Evolutionary conservation across 2,329 filamentous ascomycete genomes (phyloP).

Genomic region (Bipolaris gigantea): DNA sequence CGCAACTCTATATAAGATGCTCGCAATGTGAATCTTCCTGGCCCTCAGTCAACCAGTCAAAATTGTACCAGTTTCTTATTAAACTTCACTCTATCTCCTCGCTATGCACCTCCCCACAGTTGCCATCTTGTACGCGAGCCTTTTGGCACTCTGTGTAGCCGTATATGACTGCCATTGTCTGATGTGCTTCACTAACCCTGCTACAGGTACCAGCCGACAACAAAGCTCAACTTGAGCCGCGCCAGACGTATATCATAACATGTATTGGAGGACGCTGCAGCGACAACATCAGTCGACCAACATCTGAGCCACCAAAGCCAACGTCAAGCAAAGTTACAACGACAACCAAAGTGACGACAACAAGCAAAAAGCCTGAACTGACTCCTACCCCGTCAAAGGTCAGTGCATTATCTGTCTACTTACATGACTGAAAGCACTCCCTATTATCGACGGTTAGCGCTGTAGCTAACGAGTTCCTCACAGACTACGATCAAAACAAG

Average conservation of each 20-base stretch:
- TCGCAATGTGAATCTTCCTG: background rate
- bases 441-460: background rate
- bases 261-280: constrained; percentile 25
- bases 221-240: constrained; percentile 17
- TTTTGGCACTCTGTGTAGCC: constrained; percentile 23
- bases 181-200: background rate
- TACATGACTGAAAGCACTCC: background rate
- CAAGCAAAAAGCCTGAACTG: constrained; percentile 10
- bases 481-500: constrained; percentile 13
- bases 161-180: constrained; percentile 11
- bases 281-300: constrained; percentile 13
- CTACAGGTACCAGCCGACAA: constrained; percentile 24
- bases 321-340: constrained; percentile 14
- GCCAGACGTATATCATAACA: constrained; percentile 35
- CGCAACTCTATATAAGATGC: constrained; percentile 11
- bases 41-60: background rate
- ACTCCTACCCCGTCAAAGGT: constrained; percentile 11
- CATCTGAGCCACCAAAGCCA: constrained; percentile 10
- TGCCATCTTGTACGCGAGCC: constrained; percentile 14
- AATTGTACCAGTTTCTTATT: background rate
- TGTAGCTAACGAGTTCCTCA: background rate
- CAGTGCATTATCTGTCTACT: background rate
- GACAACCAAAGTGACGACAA: constrained; percentile 1
- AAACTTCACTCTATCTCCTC: background rate
- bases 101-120: constrained; percentile 25